These are phyloP conservation scores for Metschnikowia santaceciliae DNA, from an alignment of 805 yeast genomes.

Conservation along the genomic window DNA sequence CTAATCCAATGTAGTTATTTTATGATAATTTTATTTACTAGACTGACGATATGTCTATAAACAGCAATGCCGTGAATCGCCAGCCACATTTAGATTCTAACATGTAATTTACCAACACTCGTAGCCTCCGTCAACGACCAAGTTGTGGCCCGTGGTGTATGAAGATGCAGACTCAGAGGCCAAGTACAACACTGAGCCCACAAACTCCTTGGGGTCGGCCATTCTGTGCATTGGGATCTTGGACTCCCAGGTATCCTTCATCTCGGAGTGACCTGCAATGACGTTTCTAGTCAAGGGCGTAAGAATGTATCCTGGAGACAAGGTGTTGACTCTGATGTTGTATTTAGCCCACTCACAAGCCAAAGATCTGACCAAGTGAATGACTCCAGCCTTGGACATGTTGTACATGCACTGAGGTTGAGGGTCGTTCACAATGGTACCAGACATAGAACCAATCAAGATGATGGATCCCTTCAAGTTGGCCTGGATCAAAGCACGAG, in stretches of 20 bases:
- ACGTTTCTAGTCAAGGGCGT: conserved; percentile 77
- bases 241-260: conserved; percentile 70
- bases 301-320: conserved; percentile 77
- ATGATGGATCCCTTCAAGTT: conserved; percentile 58
- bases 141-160: conserved; percentile 80
- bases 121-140: conserved; percentile 85
- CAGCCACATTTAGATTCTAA: not conserved
- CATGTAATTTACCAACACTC: conserved; percentile 59
- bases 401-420: conserved; percentile 79
- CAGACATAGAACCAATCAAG: conserved; percentile 76
- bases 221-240: conserved; percentile 74
- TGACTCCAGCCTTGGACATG: conserved; percentile 84
- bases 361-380: conserved; percentile 69
- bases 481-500: conserved; percentile 58
- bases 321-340: conserved; percentile 70
- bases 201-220: conserved; percentile 83
- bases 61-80: conserved; percentile 7
- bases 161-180: conserved; percentile 67
- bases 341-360: conserved; percentile 82
- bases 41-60: not conserved
- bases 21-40: no score
- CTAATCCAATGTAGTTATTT: no score
- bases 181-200: conserved; percentile 71
- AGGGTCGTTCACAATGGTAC: conserved; percentile 72
- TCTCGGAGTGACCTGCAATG: conserved; percentile 51